Evolutionary conservation across 768 basidiomycete genomes (phyloP), one percentile per base, ranked within the genome.

Genomic region (Polyporus arcularius): DNA sequence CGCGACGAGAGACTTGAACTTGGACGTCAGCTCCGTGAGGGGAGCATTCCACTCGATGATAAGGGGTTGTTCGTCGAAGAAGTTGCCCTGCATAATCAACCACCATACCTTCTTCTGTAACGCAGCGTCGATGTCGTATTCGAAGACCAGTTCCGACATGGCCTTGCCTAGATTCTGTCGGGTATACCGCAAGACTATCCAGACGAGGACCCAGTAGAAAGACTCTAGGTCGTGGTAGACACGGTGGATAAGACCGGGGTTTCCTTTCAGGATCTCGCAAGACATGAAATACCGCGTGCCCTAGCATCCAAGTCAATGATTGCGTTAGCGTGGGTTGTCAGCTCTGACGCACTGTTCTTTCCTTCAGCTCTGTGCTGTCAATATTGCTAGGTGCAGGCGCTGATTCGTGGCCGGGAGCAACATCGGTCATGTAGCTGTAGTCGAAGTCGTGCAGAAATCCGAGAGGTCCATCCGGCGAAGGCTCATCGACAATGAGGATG

Each of bases 371-470:
- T 1, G 35, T 6, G 6, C 11, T 35, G 35, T 35, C 35, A 35
- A 35, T 11, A 11, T 35, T 35, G 35, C 7, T 35, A 7, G 35
- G 3, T 7, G 35, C 35, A 35, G 35, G 35, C 11, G 35, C 35
- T 11, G 11, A 11, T 7, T 35, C 35, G 11, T 35, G 21, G 21
- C 53, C 48, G 16, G n/a, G 39, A 9, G 18, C 2, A 2, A 18
- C 41, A n/a, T 30, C n/a, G 3, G 14, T 40, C 31, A 63, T 55
- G 2, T 21, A 48, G 50, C 62, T 63, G 38, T 61, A 63, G 41
- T 66, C 65, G 35, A 53, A 63, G 41, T 66, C 65, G 39, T 54
- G 58, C 1, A 63, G 6, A 57, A 66, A 63, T 3, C 61, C 65
- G 8, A 12, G 4, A 11, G 14, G 5, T 12, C 18, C n/a, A 2